phyloP scores from a whole-genome alignment of 441 rosid species.

The Kokia cookei region DNA sequence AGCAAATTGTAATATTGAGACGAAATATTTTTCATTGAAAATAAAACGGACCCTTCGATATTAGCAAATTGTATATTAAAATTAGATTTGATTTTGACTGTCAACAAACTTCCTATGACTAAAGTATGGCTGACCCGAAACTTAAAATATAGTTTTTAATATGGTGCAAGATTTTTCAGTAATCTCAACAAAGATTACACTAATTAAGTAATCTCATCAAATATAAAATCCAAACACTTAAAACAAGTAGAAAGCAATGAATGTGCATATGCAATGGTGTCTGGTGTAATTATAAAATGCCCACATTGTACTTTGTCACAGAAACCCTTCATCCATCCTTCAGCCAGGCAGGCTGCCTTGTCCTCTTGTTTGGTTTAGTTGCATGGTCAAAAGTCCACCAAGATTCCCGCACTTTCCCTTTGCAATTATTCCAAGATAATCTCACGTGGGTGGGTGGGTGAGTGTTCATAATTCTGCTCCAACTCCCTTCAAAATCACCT shows the following conservation, averaged over 20 bases:
- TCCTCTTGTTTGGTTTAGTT: not conserved
- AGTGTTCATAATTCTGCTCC: slow-evolving; percentile 2
- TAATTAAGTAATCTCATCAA: not conserved
- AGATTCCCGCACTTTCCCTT: not conserved
- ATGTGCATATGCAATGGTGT: slow-evolving; percentile 17
- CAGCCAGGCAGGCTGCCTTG: not conserved
- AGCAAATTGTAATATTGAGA: not conserved
- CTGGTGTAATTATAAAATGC: slow-evolving; percentile 19
- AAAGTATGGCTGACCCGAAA: not conserved
- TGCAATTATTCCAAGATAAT: slow-evolving; percentile 18
- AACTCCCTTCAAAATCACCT: not conserved
- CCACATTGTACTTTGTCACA: not conserved
- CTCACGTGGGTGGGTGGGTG: slow-evolving; percentile 15
- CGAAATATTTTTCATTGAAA: not conserved
- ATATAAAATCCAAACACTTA: slow-evolving; percentile 16
- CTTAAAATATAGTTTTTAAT: not conserved
- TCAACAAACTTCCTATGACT: not conserved
- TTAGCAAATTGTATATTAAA: not conserved
- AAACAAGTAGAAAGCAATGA: slow-evolving; percentile 22
- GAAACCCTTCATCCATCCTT: not conserved
- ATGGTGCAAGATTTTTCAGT: not conserved
- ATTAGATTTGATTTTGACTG: not conserved
- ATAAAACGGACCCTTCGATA: not conserved
- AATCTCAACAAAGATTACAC: not conserved
- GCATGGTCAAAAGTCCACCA: slow-evolving; percentile 14